Percentiles rank a stretch among this genome's conserved stretches.
phyloP scores from a whole-genome alignment of 495 filamentous ascomycete genomes.

The Xylaria castorea region DNA sequence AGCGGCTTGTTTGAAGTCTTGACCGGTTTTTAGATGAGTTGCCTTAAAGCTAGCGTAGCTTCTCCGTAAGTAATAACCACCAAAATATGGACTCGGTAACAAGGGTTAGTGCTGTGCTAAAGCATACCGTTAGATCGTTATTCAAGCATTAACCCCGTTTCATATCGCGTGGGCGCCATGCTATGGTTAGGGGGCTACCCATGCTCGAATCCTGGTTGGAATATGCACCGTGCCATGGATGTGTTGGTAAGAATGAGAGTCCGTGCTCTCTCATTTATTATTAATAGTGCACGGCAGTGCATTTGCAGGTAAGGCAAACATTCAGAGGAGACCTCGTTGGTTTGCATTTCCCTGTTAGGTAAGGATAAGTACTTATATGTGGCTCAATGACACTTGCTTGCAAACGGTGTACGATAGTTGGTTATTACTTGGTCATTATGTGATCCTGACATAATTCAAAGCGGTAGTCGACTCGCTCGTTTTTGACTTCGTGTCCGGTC shows the following conservation, averaged over 20 bases:
- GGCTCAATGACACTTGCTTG: neutral
- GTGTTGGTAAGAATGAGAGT: neutral
- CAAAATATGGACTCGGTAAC: neutral
- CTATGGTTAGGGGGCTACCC: neutral
- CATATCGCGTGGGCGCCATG: neutral
- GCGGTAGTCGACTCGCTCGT: neutral
- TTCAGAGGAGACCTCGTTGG: neutral
- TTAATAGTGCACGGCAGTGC: slow-evolving; percentile 3
- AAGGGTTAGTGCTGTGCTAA: neutral
- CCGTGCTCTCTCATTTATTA: slow-evolving; percentile 3
- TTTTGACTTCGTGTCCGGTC: neutral
- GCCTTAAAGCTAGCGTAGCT: slow-evolving; percentile 1
- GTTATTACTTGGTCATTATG: neutral
- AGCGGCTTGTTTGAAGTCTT: neutral
- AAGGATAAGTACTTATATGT: neutral
- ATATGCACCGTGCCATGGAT: slow-evolving; percentile 5
- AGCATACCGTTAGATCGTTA: neutral
- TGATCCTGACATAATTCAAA: neutral
- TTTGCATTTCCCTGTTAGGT: neutral
- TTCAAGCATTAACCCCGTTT: neutral
- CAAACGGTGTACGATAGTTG: neutral
- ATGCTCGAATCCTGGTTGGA: neutral
- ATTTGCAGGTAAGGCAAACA: slow-evolving; percentile 2
- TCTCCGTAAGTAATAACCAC: neutral
- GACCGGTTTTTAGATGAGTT: neutral